phyloP scores from a whole-genome alignment of 202 grass and related monocot genomes.

The Schoenoplectus tabernaemontani region DNA sequence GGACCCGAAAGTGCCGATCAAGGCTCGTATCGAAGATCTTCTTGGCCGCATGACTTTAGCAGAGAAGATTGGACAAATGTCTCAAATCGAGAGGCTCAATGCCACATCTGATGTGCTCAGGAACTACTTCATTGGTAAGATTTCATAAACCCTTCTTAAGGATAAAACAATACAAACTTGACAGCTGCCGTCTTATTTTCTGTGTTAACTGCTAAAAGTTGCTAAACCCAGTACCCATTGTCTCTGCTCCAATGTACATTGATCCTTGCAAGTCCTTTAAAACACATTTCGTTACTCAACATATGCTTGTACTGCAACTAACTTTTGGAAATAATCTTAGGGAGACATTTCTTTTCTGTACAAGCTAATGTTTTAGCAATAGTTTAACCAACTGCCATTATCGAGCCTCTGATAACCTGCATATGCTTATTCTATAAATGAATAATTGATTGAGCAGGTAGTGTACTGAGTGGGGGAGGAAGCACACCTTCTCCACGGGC shows the following conservation, averaged over 20 bases:
- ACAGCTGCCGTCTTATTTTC: too few relatives aligned
- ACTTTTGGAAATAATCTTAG: not conserved
- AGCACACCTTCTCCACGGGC: slow-evolving; percentile 52
- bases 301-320: too few relatives aligned
- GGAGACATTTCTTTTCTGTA: not conserved
- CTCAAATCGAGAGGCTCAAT: slow-evolving; percentile 62
- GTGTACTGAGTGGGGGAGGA: slow-evolving; percentile 74
- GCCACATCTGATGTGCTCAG: slow-evolving; percentile 36
- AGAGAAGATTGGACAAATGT: slow-evolving; percentile 89
- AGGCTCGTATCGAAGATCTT: slow-evolving; percentile 47
- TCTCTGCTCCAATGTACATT: too few relatives aligned
- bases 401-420: not conserved
- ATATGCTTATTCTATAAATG: not conserved
- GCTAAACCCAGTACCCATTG: too few relatives aligned
- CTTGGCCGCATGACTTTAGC: slow-evolving; percentile 55
- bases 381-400: not conserved
- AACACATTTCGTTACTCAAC: too few relatives aligned
- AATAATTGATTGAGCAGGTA: slow-evolving; percentile 28
- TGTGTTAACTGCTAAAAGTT: too few relatives aligned
- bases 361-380: not conserved
- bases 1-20: slow-evolving; percentile 41
- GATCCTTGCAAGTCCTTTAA: too few relatives aligned
- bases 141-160: too few relatives aligned
- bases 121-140: slow-evolving; percentile 58
- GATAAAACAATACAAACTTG: too few relatives aligned